phyloP scores from a whole-genome alignment of 2,329 filamentous ascomycete species.

The Teratosphaeria zuluensis region DNA sequence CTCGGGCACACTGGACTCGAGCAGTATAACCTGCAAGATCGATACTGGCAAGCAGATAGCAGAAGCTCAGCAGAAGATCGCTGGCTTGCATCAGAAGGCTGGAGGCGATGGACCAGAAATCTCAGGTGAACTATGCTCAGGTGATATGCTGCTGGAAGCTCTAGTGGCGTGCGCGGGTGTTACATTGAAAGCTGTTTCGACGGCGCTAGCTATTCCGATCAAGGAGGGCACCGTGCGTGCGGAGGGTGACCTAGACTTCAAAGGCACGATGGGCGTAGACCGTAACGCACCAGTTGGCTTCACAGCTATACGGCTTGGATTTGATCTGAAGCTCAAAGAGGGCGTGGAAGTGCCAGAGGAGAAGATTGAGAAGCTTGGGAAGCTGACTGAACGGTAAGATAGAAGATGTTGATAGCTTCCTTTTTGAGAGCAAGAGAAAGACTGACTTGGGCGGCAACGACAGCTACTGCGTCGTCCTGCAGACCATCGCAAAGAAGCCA shows the following conservation, averaged over 20 bases:
- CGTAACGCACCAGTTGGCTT: slow-evolving; percentile 38
- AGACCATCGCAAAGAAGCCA: slow-evolving; percentile 31
- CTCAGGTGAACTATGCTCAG: slow-evolving; percentile 40
- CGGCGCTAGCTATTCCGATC: slow-evolving; percentile 37
- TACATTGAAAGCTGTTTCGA: slow-evolving; percentile 42
- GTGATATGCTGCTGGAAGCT: slow-evolving; percentile 42
- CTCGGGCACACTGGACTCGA: slow-evolving; percentile 34
- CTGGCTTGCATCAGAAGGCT: slow-evolving; percentile 39
- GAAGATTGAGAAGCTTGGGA: slow-evolving; percentile 36
- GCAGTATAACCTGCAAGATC: slow-evolving; percentile 40
- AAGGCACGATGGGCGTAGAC: slow-evolving; percentile 41
- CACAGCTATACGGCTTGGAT: slow-evolving; percentile 35
- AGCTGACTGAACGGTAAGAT: slow-evolving; percentile 35
- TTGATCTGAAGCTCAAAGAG: slow-evolving; percentile 32
- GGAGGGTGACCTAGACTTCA: slow-evolving; percentile 41
- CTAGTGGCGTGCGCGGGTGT: slow-evolving; percentile 43
- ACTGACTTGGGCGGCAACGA: too few relatives aligned
- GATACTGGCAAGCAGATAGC: slow-evolving; percentile 32
- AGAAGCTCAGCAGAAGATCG: slow-evolving; percentile 33
- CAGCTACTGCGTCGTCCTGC: slow-evolving; percentile 37
- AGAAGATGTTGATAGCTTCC: background rate
- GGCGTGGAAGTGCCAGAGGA: slow-evolving; percentile 30
- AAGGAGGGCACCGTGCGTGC: slow-evolving; percentile 33
- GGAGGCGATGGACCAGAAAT: slow-evolving; percentile 35
- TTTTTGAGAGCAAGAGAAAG: too few relatives aligned